Evolutionary conservation across 495 filamentous ascomycete species (phyloP).

Genomic region (Cenococcum geophilum): DNA sequence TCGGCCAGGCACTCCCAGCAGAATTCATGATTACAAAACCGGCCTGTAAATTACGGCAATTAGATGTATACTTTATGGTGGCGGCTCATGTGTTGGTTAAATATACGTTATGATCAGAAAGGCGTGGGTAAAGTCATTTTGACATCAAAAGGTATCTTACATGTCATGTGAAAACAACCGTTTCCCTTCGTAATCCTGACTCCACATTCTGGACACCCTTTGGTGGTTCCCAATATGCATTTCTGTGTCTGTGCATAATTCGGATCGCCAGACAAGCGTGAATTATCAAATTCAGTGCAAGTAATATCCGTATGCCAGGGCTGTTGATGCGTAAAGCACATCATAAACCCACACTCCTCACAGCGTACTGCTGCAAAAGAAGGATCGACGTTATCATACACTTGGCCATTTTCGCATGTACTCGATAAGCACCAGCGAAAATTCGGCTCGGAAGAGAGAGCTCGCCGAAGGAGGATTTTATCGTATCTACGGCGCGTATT

Average conservation of each 20-base stretch:
- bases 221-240: conserved; percentile 2
- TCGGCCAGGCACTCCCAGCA: conserved; percentile 12
- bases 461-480: conserved; percentile 2
- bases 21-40: conserved; percentile 10
- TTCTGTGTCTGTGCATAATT: conserved; percentile 6
- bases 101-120: background rate
- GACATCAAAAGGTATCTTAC: background rate
- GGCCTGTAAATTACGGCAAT: background rate
- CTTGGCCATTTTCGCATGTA: conserved; percentile 1
- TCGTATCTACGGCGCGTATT: conserved; percentile 2
- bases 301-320: conserved; percentile 5
- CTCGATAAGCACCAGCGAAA: conserved; percentile 9
- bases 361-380: conserved; percentile 4
- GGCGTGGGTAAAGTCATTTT: background rate
- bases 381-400: conserved; percentile 9
- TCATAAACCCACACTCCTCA: background rate
- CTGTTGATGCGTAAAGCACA: conserved; percentile 9
- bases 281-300: conserved; percentile 4
- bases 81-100: background rate
- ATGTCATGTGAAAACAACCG: conserved; percentile 15
- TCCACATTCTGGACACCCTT: conserved; percentile 8
- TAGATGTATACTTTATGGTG: background rate
- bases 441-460: conserved; percentile 2
- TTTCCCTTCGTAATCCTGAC: conserved; percentile 11
- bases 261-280: background rate